These are phyloP conservation scores for Suhomyces wounanorum DNA, from an alignment of 1,139 yeast genomes.

Conservation along the genomic window DNA sequence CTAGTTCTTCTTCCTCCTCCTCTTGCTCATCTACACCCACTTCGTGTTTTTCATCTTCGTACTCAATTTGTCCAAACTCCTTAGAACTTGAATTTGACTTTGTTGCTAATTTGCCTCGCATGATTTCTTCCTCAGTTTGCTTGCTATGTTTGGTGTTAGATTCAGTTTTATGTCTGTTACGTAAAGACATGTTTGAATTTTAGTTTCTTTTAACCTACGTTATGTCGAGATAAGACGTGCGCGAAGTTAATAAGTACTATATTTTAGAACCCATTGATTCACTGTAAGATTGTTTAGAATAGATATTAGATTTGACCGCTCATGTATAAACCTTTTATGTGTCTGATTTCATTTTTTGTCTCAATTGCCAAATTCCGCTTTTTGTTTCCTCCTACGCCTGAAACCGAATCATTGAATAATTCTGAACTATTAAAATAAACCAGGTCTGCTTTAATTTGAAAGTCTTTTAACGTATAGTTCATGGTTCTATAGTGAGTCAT, in stretches of 20 bases:
- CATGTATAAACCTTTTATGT: constrained; percentile 48
- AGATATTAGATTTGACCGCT: constrained; percentile 38
- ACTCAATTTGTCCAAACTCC: not conserved
- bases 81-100: not conserved
- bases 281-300: not conserved
- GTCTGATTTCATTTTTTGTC: constrained; percentile 42
- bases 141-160: not conserved
- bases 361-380: constrained; percentile 39
- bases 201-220: not conserved
- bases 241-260: not conserved
- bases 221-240: not conserved
- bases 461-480: constrained; percentile 35
- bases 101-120: not conserved
- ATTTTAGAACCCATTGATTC: no score
- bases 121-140: not conserved
- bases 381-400: constrained; percentile 17
- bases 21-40: constrained; percentile 3
- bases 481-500: constrained; percentile 38
- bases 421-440: constrained; percentile 36
- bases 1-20: constrained; percentile 8
- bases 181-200: not conserved
- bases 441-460: constrained; percentile 42
- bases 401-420: constrained; percentile 23
- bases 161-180: not conserved
- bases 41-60: not conserved